Percentiles rank a stretch among this genome's conserved stretches.
phyloP scores from a whole-genome alignment of 768 basidiomycete species.

The Boletellus emodensis region DNA sequence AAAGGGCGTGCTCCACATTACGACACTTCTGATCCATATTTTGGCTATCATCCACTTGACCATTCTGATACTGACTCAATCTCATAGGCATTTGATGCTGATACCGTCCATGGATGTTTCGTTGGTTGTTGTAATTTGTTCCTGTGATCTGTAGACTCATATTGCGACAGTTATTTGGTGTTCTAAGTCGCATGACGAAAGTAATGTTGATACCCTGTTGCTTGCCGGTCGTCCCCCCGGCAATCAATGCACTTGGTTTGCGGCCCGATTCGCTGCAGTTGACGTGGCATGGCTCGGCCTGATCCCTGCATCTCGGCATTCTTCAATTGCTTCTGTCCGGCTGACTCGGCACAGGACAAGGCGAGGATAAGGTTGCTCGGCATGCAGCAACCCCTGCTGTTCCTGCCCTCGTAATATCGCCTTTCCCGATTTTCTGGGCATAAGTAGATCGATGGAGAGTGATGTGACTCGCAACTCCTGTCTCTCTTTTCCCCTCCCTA shows the following conservation, averaged over 20 bases:
- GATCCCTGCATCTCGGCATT: too few species aligned
- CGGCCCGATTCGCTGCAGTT: too few species aligned
- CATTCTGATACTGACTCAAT: conserved; percentile 7
- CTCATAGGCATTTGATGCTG: not conserved
- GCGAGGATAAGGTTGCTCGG: conserved; percentile 17
- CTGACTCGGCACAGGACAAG: conserved; percentile 4
- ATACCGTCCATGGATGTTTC: not conserved
- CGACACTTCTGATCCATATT: conserved; percentile 46
- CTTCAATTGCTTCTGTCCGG: not conserved
- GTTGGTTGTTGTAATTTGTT: not conserved
- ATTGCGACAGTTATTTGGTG: not conserved
- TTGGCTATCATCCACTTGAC: not conserved
- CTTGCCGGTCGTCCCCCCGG: too few species aligned
- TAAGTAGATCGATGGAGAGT: conserved; percentile 12
- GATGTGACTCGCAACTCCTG: too few species aligned
- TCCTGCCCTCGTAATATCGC: conserved; percentile 4
- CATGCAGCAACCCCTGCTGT: not conserved
- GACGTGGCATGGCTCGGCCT: too few species aligned
- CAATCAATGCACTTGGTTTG: too few species aligned
- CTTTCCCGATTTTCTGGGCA: not conserved
- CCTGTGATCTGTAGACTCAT: not conserved
- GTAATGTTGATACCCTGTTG: too few species aligned
- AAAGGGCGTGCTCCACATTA: conserved; percentile 69
- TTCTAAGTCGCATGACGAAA: not conserved
- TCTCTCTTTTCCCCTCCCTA: too few species aligned